Conservation (phyloP, 257 asterid species). For the Salvia hispanica region DNA sequence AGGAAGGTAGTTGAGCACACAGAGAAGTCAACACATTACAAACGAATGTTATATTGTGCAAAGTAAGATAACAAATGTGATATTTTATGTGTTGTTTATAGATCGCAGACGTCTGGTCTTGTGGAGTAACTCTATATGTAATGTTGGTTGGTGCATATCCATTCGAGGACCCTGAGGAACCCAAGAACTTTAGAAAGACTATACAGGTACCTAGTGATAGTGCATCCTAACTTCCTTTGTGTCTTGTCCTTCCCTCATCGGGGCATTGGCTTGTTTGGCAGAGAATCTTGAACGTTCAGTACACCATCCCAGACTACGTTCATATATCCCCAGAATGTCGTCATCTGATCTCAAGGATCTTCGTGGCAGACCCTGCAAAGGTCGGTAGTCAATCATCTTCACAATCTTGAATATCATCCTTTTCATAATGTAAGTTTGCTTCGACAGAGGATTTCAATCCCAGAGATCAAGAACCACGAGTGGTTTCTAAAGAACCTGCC, state of each 20-base stretch:
- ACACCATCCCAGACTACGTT: conserved; percentile 93
- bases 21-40: not conserved
- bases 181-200: conserved; percentile 89
- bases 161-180: conserved; percentile 96
- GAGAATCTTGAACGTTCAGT: conserved; percentile 91
- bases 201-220: conserved; percentile 60
- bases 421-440: not conserved
- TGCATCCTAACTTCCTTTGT: not conserved
- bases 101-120: conserved; percentile 99
- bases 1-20: not conserved
- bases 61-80: not conserved
- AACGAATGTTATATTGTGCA: no score
- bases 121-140: conserved; percentile 96
- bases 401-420: not conserved
- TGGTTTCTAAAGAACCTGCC: conserved; percentile 97
- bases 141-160: conserved; percentile 99
- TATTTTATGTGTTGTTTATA: conserved; percentile 23
- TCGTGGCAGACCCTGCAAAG: conserved; percentile 93
- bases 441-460: conserved; percentile 80
- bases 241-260: conserved; percentile 17
- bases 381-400: conserved; percentile 40
- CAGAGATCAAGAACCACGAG: conserved; percentile 81
- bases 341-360: conserved; percentile 85
- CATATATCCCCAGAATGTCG: conserved; percentile 90
- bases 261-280: conserved; percentile 37